Conservation (phyloP, 495 filamentous ascomycete genomes). For the Lophiotrema nucula region DNA sequence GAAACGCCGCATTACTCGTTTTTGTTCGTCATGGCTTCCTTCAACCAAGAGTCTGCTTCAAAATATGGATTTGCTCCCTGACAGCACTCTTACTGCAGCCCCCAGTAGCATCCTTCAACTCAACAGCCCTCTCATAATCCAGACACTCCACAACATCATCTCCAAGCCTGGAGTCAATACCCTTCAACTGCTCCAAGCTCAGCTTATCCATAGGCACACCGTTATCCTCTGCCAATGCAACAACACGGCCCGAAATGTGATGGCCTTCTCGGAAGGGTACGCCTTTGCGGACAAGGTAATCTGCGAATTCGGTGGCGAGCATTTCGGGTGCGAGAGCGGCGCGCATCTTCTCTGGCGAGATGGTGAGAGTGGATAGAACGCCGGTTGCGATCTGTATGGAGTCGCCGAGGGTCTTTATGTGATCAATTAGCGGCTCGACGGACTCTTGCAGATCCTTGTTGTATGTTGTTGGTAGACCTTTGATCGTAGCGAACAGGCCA, state of each 20-base stretch:
- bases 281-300: slow-evolving; percentile 88
- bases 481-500: slow-evolving; percentile 82
- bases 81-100: slow-evolving; percentile 77
- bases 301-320: slow-evolving; percentile 69
- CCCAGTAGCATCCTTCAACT: slow-evolving; percentile 76
- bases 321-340: slow-evolving; percentile 69
- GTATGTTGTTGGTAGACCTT: slow-evolving; percentile 86
- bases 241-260: slow-evolving; percentile 81
- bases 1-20: not conserved
- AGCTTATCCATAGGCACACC: slow-evolving; percentile 75
- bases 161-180: slow-evolving; percentile 72
- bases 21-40: slow-evolving; percentile 4
- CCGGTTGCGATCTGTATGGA: slow-evolving; percentile 85
- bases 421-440: slow-evolving; percentile 83
- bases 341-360: slow-evolving; percentile 72
- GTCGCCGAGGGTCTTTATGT: slow-evolving; percentile 81
- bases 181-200: slow-evolving; percentile 64
- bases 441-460: slow-evolving; percentile 95
- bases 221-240: slow-evolving; percentile 70
- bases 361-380: slow-evolving; percentile 63
- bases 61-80: slow-evolving; percentile 71
- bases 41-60: slow-evolving; percentile 56
- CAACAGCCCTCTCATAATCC: slow-evolving; percentile 85
- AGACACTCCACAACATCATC: slow-evolving; percentile 71
- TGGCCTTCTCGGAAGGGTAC: slow-evolving; percentile 81